Conservation (phyloP, 441 rosid genomes). For the Kokia cookei region DNA sequence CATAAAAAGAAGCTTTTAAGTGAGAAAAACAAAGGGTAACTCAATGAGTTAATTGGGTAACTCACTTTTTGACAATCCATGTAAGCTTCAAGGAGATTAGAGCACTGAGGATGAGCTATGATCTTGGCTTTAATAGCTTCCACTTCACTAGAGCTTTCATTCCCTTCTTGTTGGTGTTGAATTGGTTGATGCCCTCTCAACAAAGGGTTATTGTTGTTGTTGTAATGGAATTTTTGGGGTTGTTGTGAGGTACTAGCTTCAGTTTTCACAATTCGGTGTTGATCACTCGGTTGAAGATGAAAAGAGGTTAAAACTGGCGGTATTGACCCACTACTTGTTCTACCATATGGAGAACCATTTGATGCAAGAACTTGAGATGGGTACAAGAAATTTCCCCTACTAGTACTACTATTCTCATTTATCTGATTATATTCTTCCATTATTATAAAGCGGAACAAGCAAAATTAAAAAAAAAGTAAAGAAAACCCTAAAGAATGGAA, state of each 20-base stretch:
- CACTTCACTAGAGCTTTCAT: constrained; percentile 36
- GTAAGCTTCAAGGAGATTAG: constrained; percentile 82
- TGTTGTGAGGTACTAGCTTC: constrained; percentile 56
- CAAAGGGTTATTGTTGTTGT: constrained; percentile 21
- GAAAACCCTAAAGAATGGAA: constrained; percentile 37
- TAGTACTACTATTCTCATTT: constrained; percentile 39
- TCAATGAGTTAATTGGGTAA: neutral
- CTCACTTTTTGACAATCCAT: constrained; percentile 94
- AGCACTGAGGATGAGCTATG: constrained; percentile 86
- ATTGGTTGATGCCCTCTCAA: constrained; percentile 42
- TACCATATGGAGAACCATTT: constrained; percentile 41
- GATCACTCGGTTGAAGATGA: constrained; percentile 48
- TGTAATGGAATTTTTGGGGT: constrained; percentile 41
- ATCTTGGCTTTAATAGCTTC: constrained; percentile 93
- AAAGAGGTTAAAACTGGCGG: constrained; percentile 30
- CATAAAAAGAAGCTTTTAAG: neutral
- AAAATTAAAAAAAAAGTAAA: constrained; percentile 7
- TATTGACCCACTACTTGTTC: constrained; percentile 36
- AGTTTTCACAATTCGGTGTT: constrained; percentile 60
- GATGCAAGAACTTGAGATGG: constrained; percentile 50
- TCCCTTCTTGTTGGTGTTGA: constrained; percentile 33
- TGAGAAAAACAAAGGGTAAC: neutral
- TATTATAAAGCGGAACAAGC: neutral
- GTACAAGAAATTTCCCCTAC: constrained; percentile 73
- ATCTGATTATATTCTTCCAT: constrained; percentile 81